A percentile compares a stretch with the other conserved stretches of the same genome.
Conservation (phyloP, 306 rosid genomes). For the Ormosia emarginata region DNA sequence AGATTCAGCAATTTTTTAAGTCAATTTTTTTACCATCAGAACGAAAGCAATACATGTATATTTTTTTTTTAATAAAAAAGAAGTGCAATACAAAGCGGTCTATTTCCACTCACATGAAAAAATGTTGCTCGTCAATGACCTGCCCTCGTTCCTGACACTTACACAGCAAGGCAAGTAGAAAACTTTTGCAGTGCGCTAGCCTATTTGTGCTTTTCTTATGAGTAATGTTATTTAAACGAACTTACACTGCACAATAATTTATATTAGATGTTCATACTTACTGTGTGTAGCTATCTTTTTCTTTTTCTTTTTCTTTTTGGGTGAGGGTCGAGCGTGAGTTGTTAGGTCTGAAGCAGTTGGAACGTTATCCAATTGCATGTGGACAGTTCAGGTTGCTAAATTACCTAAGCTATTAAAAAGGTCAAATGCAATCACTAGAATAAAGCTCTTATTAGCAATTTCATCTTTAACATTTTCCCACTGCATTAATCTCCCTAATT, state of each 20-base stretch:
- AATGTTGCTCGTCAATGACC: background rate
- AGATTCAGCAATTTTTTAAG: background rate
- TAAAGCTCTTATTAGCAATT: background rate
- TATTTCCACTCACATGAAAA: background rate
- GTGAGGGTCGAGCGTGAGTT: background rate
- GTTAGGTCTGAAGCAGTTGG: constrained; percentile 33
- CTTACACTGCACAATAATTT: background rate
- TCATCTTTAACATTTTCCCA: background rate
- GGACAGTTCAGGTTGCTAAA: constrained; percentile 4
- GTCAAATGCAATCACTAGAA: constrained; percentile 12
- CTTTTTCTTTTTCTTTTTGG: background rate
- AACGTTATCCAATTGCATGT: constrained; percentile 21
- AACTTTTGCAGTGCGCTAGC: background rate
- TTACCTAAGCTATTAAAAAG: constrained; percentile 10
- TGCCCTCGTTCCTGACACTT: background rate
- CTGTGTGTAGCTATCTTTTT: background rate
- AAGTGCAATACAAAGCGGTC: background rate
- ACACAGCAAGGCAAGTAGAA: background rate
- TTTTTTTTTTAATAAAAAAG: background rate
- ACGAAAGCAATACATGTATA: background rate
- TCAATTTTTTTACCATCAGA: background rate
- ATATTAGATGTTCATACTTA: background rate
- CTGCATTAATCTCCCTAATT: background rate
- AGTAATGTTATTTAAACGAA: background rate
- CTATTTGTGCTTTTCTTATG: background rate